Percentiles rank a stretch among this genome's conserved stretches.
Conservation (phyloP, 495 filamentous ascomycete species). For the Penicillium fimorum region DNA sequence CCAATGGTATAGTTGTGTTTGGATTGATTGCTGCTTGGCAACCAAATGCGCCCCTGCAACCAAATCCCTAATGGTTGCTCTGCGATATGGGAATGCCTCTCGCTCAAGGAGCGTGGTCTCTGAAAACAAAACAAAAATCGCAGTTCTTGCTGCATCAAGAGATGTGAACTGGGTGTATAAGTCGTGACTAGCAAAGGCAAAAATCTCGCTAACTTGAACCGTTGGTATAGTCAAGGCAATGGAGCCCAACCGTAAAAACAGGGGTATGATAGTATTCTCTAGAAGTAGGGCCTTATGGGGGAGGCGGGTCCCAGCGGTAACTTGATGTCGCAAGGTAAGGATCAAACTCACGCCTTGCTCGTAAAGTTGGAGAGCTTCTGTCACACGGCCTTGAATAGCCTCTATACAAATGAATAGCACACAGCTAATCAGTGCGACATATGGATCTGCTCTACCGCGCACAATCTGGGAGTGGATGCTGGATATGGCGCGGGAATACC, state of each 20-base stretch:
- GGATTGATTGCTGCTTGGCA: slow-evolving; percentile 8
- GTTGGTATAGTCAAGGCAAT: slow-evolving; percentile 23
- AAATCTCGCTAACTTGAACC: slow-evolving; percentile 16
- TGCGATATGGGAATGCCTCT: slow-evolving; percentile 8
- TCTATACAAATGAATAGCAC: slow-evolving; percentile 55
- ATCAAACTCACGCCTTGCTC: slow-evolving; percentile 25
- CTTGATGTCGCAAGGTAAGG: slow-evolving; percentile 18
- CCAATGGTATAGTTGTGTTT: slow-evolving; percentile 13
- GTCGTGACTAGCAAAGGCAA: background rate
- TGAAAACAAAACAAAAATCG: slow-evolving; percentile 16
- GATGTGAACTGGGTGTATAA: slow-evolving; percentile 8
- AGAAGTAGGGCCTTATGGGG: slow-evolving; percentile 16
- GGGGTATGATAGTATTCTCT: slow-evolving; percentile 23
- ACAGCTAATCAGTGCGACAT: slow-evolving; percentile 49
- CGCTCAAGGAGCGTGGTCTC: slow-evolving; percentile 24
- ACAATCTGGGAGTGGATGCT: slow-evolving; percentile 35
- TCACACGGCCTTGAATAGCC: slow-evolving; percentile 45
- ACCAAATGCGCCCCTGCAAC: slow-evolving; percentile 2
- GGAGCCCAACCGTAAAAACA: slow-evolving; percentile 25
- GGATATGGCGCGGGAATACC: slow-evolving; percentile 36
- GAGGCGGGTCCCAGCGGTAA: slow-evolving; percentile 5
- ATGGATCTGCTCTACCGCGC: slow-evolving; percentile 23
- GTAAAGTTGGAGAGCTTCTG: slow-evolving; percentile 27
- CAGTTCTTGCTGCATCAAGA: slow-evolving; percentile 16
- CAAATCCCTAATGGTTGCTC: background rate